Conservation (phyloP, 129 eudicot species). For the Chrysanthemum seticuspe region DNA sequence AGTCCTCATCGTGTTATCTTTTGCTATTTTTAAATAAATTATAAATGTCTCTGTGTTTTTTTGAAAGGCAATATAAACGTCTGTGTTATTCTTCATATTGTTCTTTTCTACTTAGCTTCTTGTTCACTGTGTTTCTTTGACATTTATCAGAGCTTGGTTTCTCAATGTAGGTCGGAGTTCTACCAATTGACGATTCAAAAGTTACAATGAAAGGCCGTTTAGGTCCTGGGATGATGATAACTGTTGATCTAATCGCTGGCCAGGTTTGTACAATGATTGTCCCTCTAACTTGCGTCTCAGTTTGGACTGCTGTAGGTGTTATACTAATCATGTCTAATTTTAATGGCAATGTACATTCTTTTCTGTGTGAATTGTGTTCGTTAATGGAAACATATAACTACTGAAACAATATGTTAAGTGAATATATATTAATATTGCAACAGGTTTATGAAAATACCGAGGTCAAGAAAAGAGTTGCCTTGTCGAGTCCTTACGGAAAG, state of each 20-base stretch:
- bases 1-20: neutral
- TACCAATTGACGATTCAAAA: conserved; percentile 94
- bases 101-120: conserved; percentile 19
- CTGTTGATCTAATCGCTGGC: conserved; percentile 77
- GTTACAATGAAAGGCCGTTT: conserved; percentile 96
- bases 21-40: neutral
- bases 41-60: too few relatives aligned
- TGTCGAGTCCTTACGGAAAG: conserved; percentile 72
- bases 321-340: neutral
- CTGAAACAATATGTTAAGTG: neutral
- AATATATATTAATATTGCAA: conserved; percentile 22
- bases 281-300: conserved; percentile 1
- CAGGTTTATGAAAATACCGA: conserved; percentile 98
- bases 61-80: too few relatives aligned
- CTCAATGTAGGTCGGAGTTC: conserved; percentile 78
- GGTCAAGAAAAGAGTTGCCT: conserved; percentile 91
- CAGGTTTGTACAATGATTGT: conserved; percentile 60
- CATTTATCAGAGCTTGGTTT: conserved; percentile 16
- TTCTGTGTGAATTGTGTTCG: conserved; percentile 3
- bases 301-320: conserved; percentile 12
- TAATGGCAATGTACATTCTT: neutral
- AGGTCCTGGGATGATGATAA: conserved; percentile 99
- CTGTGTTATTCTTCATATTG: neutral
- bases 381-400: conserved; percentile 1
- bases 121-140: conserved; percentile 18